Conservation (phyloP, 148 eudicot species). For the Rheum nobile region DNA sequence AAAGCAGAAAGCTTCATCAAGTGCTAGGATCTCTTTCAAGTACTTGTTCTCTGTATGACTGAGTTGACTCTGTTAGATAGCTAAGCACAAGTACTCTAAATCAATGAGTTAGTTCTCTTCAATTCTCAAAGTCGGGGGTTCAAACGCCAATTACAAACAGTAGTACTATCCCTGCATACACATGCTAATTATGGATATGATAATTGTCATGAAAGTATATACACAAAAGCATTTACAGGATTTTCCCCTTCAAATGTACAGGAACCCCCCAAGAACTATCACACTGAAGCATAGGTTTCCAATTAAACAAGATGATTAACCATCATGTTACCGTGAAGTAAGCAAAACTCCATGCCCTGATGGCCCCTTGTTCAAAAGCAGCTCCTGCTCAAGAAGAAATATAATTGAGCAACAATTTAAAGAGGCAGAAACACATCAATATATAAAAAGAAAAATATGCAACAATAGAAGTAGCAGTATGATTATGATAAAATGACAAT, state of each 20-base stretch:
- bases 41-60: not conserved
- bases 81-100: not conserved
- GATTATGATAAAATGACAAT: not conserved
- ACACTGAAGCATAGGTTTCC: not conserved
- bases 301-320: constrained; percentile 2
- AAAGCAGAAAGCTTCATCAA: not conserved
- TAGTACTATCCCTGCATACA: not conserved
- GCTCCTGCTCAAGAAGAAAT: constrained; percentile 34
- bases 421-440: not conserved
- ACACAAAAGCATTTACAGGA: not conserved
- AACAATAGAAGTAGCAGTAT: not conserved
- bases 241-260: not conserved
- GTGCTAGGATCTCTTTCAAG: constrained; percentile 4
- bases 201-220: not conserved
- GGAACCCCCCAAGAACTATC: not conserved
- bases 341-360: constrained; percentile 40
- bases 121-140: not conserved
- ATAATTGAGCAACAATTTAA: not conserved
- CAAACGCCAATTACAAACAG: not conserved
- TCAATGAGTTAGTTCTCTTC: not conserved
- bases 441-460: not conserved
- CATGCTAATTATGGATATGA: not conserved
- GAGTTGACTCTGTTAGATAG: not conserved
- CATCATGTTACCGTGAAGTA: constrained; percentile 30
- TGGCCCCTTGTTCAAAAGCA: constrained; percentile 57